Conservation (phyloP, 1,284 basidiomycete genomes). For the Fomitopsis schrenkii region DNA sequence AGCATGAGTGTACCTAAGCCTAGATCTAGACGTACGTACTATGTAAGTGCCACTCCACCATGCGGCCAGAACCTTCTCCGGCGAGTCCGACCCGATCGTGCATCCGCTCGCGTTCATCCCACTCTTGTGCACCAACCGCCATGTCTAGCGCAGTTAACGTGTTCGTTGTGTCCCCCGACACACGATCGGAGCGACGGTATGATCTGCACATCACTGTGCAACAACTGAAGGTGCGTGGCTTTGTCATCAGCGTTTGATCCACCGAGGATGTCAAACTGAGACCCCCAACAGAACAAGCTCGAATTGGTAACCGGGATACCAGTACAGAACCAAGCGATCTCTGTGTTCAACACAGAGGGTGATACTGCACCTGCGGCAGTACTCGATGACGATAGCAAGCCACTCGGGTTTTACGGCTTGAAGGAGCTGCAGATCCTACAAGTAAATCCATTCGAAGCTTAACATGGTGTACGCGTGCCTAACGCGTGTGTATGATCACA, state of each 20-base stretch:
- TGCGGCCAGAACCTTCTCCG: neutral
- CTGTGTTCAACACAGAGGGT: constrained; percentile 58
- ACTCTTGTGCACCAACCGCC: neutral
- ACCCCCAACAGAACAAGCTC: constrained; percentile 63
- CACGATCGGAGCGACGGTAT: constrained; percentile 80
- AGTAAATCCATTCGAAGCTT: constrained; percentile 36
- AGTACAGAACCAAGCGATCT: constrained; percentile 63
- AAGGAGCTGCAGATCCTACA: constrained; percentile 70
- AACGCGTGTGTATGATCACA: constrained; percentile 25
- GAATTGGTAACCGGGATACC: constrained; percentile 91
- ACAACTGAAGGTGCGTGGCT: constrained; percentile 67
- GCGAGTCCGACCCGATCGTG: neutral
- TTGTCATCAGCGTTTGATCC: neutral
- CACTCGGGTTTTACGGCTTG: constrained; percentile 72
- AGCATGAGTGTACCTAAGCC: neutral
- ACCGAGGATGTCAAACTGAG: neutral
- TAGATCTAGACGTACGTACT: neutral
- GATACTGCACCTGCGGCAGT: constrained; percentile 46
- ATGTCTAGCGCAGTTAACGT: constrained; percentile 62
- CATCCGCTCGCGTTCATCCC: neutral
- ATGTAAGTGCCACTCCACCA: neutral
- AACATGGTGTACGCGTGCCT: neutral
- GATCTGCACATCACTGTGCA: constrained; percentile 70
- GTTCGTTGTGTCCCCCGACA: constrained; percentile 83
- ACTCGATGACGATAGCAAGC: constrained; percentile 63